These are phyloP conservation scores for Ophiostoma ips DNA, from an alignment of 2,329 filamentous ascomycete genomes.

Conservation along the genomic window DNA sequence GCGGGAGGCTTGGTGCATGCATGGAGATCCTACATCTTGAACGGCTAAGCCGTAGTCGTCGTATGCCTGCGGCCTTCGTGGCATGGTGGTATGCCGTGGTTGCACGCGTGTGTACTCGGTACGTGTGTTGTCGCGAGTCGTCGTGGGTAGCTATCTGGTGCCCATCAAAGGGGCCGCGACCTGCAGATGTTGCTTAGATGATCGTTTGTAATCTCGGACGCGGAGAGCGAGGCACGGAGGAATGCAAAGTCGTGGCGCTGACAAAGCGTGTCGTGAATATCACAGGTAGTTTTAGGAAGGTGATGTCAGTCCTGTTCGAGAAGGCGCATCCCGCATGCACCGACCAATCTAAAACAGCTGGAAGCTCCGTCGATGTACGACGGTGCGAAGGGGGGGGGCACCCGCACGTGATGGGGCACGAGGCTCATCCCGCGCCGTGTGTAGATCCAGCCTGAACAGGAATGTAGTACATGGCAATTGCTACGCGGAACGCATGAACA, in stretches of 20 bases:
- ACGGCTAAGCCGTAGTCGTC: slow-evolving; percentile 19
- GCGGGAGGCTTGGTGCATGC: background rate
- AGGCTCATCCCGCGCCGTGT: too few relatives aligned
- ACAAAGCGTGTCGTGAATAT: background rate
- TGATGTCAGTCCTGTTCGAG: background rate
- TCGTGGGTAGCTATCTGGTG: background rate
- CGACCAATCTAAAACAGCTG: slow-evolving; percentile 7
- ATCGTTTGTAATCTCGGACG: background rate
- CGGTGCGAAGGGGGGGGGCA: too few relatives aligned
- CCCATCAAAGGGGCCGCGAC: too few relatives aligned
- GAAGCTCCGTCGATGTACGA: background rate
- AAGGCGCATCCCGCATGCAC: background rate
- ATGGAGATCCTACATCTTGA: slow-evolving; percentile 12
- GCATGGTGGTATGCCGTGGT: slow-evolving; percentile 11
- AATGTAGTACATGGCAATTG: too few relatives aligned
- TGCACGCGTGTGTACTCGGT: background rate
- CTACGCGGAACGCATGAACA: too few relatives aligned
- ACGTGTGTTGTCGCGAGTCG: background rate
- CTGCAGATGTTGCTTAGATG: too few relatives aligned
- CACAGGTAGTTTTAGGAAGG: background rate
- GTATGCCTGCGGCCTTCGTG: slow-evolving; percentile 15
- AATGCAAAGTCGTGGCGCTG: background rate
- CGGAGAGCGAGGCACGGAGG: background rate
- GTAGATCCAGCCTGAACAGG: too few relatives aligned
- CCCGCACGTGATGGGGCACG: too few relatives aligned